phyloP scores from a whole-genome alignment of 768 basidiomycete species.

The Suillus fuscotomentosus region DNA sequence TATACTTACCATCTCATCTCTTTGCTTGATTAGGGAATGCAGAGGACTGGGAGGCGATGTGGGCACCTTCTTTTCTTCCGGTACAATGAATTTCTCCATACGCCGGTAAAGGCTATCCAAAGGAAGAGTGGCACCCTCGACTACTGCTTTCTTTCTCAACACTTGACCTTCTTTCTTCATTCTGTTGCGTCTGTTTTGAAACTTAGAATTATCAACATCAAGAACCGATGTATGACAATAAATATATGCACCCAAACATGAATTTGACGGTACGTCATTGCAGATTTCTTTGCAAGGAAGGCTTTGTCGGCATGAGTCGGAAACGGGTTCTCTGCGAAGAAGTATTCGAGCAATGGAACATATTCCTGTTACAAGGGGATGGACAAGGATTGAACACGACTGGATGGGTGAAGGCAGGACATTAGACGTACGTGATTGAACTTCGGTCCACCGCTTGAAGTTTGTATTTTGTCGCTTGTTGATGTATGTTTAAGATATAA shows the following conservation, averaged over 20 bases:
- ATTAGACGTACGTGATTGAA: too few relatives aligned
- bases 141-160: slow-evolving; percentile 23
- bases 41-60: neutral
- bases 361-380: too few relatives aligned
- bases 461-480: too few relatives aligned
- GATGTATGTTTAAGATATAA: too few relatives aligned
- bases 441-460: too few relatives aligned
- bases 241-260: slow-evolving; percentile 48
- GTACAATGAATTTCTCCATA: slow-evolving; percentile 28
- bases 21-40: slow-evolving; percentile 14
- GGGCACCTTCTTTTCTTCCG: slow-evolving; percentile 11
- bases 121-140: slow-evolving; percentile 19
- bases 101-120: slow-evolving; percentile 24
- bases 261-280: slow-evolving; percentile 47
- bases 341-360: slow-evolving; percentile 43
- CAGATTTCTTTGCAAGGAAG: slow-evolving; percentile 39
- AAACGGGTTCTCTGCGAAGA: slow-evolving; percentile 47
- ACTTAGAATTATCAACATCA: slow-evolving; percentile 29
- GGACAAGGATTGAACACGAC: too few relatives aligned
- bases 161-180: slow-evolving; percentile 28
- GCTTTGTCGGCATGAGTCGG: slow-evolving; percentile 41
- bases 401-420: rapidly evolving
- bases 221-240: neutral
- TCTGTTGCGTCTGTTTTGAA: slow-evolving; percentile 48
- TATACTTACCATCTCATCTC: slow-evolving; percentile 10